Evolutionary conservation across 2,329 filamentous ascomycete species (phyloP).

Genomic region (Hypoxylon sp.): DNA sequence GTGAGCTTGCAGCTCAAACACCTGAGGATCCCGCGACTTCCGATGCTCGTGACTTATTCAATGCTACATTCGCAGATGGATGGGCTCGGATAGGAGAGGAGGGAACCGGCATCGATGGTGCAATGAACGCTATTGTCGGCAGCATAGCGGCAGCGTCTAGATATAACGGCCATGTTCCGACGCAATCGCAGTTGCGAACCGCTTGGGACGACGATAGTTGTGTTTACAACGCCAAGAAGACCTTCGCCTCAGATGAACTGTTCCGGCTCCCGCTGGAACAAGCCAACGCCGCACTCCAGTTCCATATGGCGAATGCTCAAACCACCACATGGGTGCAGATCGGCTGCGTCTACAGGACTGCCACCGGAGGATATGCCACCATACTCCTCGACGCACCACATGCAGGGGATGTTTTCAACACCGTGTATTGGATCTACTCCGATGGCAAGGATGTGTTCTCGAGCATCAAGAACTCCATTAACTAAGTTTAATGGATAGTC

Average conservation of each 20-base stretch:
- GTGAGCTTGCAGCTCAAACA: too few relatives aligned
- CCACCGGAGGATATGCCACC: not conserved
- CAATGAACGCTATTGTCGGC: slow-evolving; percentile 7
- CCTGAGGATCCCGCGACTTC: too few relatives aligned
- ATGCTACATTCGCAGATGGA: not conserved
- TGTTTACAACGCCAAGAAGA: not conserved
- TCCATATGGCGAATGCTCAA: not conserved
- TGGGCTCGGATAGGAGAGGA: not conserved
- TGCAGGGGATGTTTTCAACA: not conserved
- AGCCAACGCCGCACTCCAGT: slow-evolving; percentile 21
- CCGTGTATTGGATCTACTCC: slow-evolving; percentile 14
- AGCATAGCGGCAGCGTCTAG: not conserved
- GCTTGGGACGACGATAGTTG: not conserved
- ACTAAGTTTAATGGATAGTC: not conserved
- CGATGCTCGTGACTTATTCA: not conserved
- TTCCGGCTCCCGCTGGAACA: not conserved
- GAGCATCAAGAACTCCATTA: not conserved
- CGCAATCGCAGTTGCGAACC: not conserved
- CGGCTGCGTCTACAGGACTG: not conserved
- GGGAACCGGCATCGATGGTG: slow-evolving; percentile 3
- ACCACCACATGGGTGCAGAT: not conserved
- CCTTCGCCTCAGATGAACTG: too few relatives aligned
- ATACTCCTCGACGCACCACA: not conserved
- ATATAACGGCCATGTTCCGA: not conserved
- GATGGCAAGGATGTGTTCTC: not conserved